Evolutionary conservation across 305 asterid species (phyloP).

Genomic region (Fraxinus ornus): DNA sequence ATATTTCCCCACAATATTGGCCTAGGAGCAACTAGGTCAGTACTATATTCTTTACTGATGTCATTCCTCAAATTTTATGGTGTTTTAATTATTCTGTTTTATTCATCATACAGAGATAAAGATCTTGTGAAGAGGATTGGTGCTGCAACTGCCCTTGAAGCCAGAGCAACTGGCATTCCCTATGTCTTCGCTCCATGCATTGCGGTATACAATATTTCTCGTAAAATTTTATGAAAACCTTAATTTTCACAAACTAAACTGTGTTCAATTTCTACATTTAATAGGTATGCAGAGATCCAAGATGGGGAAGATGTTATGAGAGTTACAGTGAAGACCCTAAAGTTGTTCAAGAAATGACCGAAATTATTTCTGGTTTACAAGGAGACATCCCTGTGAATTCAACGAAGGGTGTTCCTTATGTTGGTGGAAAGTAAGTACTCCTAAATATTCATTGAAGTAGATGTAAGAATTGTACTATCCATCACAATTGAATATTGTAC

Average conservation of each 20-base stretch:
- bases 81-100: background rate
- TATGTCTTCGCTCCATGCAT: constrained; percentile 53
- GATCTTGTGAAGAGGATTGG: constrained; percentile 51
- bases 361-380: constrained; percentile 42
- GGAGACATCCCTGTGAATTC: constrained; percentile 36
- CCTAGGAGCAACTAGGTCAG: constrained; percentile 45
- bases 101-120: constrained; percentile 35
- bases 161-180: constrained; percentile 52
- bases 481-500: background rate
- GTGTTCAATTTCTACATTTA: background rate
- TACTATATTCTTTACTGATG: background rate
- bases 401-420: constrained; percentile 30
- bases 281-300: constrained; percentile 51
- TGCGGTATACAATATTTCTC: constrained; percentile 29
- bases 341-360: constrained; percentile 43
- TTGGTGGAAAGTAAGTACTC: constrained; percentile 38
- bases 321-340: constrained; percentile 48
- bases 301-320: constrained; percentile 59
- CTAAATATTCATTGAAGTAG: background rate
- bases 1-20: constrained; percentile 51
- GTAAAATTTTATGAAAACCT: background rate
- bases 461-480: background rate
- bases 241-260: background rate
- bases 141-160: constrained; percentile 54
- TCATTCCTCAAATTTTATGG: background rate